Conservation (phyloP, 1,284 basidiomycete species). For the Pseudomicrostroma phylloplanum region DNA sequence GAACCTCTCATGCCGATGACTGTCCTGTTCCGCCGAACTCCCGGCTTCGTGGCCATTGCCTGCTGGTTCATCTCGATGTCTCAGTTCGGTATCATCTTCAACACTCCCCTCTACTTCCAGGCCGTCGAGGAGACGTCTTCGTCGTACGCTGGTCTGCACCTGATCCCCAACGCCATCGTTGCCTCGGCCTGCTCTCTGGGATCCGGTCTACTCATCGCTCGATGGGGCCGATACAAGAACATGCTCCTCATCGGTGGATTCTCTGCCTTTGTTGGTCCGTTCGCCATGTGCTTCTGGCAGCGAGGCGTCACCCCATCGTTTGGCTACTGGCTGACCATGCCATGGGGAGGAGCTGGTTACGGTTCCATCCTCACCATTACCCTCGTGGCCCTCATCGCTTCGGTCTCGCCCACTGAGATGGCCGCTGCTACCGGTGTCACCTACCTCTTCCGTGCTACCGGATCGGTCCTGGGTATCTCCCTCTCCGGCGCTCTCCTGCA, state of each 20-base stretch:
- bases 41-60: conserved; percentile 50
- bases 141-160: conserved; percentile 48
- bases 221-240: conserved; percentile 48
- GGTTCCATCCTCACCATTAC: conserved; percentile 51
- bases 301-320: conserved; percentile 37
- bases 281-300: conserved; percentile 51
- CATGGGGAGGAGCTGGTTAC: conserved; percentile 48
- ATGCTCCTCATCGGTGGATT: conserved; percentile 48
- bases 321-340: conserved; percentile 49
- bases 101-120: conserved; percentile 50
- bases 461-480: conserved; percentile 52
- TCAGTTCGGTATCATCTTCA: conserved; percentile 52
- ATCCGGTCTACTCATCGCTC: conserved; percentile 51
- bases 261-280: conserved; percentile 47
- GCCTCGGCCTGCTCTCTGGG: conserved; percentile 51
- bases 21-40: conserved; percentile 51
- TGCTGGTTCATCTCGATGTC: conserved; percentile 52
- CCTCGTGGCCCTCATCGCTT: conserved; percentile 49
- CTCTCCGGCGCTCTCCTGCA: conserved; percentile 51
- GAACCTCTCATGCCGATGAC: conserved; percentile 51
- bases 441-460: conserved; percentile 52
- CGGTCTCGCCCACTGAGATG: conserved; percentile 50
- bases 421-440: conserved; percentile 50
- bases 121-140: conserved; percentile 49
- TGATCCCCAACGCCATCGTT: conserved; percentile 51